These are phyloP conservation scores for Aspergillus conjunctus DNA, from an alignment of 495 filamentous ascomycete species.

Conservation along the genomic window DNA sequence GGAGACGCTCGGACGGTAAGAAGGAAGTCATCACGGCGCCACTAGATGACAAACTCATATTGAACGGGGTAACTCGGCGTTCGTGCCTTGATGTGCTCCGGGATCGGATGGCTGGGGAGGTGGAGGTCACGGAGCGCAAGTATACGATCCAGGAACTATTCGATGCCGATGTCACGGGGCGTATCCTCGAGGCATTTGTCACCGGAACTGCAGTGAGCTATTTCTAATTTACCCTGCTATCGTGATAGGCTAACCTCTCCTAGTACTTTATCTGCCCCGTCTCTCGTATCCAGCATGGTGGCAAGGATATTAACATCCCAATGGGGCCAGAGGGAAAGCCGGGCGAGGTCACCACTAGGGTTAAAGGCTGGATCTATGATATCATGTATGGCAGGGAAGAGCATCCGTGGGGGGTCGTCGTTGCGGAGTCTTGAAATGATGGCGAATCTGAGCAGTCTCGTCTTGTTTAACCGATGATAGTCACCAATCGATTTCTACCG, in stretches of 20 bases:
- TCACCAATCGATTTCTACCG: no score
- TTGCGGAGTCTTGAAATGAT: neutral
- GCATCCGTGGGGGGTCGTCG: slow-evolving; percentile 17
- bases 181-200: slow-evolving; percentile 18
- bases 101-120: slow-evolving; percentile 55
- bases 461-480: no score
- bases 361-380: slow-evolving; percentile 20
- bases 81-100: slow-evolving; percentile 70
- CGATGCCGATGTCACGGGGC: slow-evolving; percentile 8
- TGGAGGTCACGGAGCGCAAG: slow-evolving; percentile 19
- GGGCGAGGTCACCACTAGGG: slow-evolving; percentile 9
- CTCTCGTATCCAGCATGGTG: slow-evolving; percentile 8
- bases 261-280: slow-evolving; percentile 19
- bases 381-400: slow-evolving; percentile 19
- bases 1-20: slow-evolving; percentile 65
- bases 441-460: no score
- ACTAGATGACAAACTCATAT: slow-evolving; percentile 76
- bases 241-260: neutral
- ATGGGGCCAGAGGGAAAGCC: neutral
- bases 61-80: slow-evolving; percentile 81
- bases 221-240: neutral
- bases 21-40: slow-evolving; percentile 76
- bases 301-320: slow-evolving; percentile 8
- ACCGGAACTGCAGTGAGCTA: slow-evolving; percentile 19
- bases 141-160: slow-evolving; percentile 13